These are phyloP conservation scores for Pyrenochaeta sp. DNA, from an alignment of 2,329 filamentous ascomycete species.

Conservation along the genomic window DNA sequence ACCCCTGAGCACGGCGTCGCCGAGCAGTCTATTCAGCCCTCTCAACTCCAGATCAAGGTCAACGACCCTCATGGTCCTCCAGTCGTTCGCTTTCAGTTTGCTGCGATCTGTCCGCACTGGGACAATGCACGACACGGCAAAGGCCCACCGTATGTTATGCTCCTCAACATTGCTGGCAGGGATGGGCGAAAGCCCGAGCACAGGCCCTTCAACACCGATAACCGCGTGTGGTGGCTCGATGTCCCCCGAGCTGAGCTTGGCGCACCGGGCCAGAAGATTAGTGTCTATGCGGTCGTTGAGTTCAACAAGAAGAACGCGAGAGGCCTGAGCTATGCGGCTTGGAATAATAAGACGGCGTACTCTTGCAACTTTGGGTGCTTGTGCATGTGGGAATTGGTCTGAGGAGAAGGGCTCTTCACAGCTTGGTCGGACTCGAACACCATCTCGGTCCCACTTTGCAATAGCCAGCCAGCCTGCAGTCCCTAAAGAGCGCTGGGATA, in stretches of 20 bases:
- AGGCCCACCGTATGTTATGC: slow-evolving; percentile 72
- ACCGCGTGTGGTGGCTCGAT: slow-evolving; percentile 83
- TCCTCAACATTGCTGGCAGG: slow-evolving; percentile 68
- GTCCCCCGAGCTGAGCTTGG: slow-evolving; percentile 63
- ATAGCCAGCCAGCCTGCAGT: too few species aligned
- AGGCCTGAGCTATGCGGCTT: slow-evolving; percentile 56
- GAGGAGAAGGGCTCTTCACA: slow-evolving; percentile 5
- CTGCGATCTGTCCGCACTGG: slow-evolving; percentile 84
- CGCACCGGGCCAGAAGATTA: slow-evolving; percentile 64
- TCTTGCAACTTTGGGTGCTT: slow-evolving; percentile 58
- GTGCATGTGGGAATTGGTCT: slow-evolving; percentile 64
- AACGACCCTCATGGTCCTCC: slow-evolving; percentile 55
- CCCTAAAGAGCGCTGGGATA: too few species aligned
- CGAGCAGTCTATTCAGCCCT: slow-evolving; percentile 69
- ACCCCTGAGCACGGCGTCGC: slow-evolving; percentile 61
- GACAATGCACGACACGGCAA: slow-evolving; percentile 72
- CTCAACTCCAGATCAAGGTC: slow-evolving; percentile 67
- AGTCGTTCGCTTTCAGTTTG: slow-evolving; percentile 79
- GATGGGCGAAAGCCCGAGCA: slow-evolving; percentile 75
- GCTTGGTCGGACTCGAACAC: not conserved
- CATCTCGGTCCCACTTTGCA: too few species aligned
- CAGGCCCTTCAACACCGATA: slow-evolving; percentile 75
- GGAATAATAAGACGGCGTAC: slow-evolving; percentile 48
- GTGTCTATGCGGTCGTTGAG: slow-evolving; percentile 68
- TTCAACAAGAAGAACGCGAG: slow-evolving; percentile 61